Conservation (phyloP, 495 filamentous ascomycete genomes). For the Massariosphaeria phaeospora region DNA sequence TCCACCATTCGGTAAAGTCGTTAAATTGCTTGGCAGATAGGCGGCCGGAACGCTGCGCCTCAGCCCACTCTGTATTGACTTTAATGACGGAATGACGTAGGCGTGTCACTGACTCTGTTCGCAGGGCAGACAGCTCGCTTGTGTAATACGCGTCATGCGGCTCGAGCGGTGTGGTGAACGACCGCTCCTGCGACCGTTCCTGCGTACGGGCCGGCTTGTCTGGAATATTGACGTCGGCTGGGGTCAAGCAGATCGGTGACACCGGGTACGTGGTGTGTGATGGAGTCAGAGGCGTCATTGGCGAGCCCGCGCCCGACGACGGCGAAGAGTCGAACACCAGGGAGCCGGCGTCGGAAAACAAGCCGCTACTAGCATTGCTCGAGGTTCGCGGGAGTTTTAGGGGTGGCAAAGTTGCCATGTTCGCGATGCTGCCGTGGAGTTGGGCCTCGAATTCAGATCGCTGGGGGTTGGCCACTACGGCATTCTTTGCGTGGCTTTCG, state of each 20-base stretch:
- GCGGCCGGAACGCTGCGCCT: constrained; percentile 10
- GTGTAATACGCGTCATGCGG: constrained; percentile 27
- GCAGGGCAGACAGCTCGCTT: constrained; percentile 28
- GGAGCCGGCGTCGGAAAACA: background rate
- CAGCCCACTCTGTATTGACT: constrained; percentile 19
- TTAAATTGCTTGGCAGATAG: background rate
- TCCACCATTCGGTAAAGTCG: constrained; percentile 28
- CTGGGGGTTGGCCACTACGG: background rate
- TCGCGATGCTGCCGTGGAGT: constrained; percentile 2
- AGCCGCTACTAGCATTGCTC: constrained; percentile 17
- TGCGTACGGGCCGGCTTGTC: constrained; percentile 6
- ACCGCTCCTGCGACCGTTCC: constrained; percentile 11
- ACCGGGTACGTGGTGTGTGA: constrained; percentile 1
- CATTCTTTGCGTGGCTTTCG: constrained; percentile 10
- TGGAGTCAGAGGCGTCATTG: constrained; percentile 8
- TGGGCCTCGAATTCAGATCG: background rate
- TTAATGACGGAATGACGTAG: constrained; percentile 25
- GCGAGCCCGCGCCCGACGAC: constrained; percentile 1
- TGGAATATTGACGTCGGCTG: background rate
- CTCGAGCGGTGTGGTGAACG: constrained; percentile 26
- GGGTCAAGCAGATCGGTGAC: constrained; percentile 22
- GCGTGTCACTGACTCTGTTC: constrained; percentile 28
- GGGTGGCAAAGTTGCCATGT: background rate
- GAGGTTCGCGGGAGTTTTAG: background rate
- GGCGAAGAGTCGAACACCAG: constrained; percentile 3